Evolutionary conservation across 257 asterid genomes (phyloP), one percentile per base, ranked within the genome.

Genomic region (Solanum etuberosum): DNA sequence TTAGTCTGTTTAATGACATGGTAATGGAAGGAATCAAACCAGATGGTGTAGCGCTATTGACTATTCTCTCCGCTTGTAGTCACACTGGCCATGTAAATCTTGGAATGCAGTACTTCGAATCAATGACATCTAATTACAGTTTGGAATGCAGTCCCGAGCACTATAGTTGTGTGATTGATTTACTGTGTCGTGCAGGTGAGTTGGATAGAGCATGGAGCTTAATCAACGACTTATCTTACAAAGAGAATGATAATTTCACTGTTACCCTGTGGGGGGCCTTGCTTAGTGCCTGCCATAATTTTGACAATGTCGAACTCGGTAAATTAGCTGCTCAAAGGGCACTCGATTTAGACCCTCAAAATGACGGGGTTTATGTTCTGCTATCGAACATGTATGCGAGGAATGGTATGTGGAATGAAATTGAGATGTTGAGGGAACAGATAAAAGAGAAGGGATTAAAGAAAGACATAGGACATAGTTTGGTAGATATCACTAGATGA

Each of bases 151-250:
- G 92, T 74, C 96, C 92, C 5, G 98, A 96, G 92, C 99, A 96
- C 83, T 94, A 94, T 48, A 93, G 98, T 82, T 95, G 98, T 71
- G 85, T 96, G n/a, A 91, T 95, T 85, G 98, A 95, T 89, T 90
- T 94, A 90, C 96, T 96, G 67, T 94, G 97, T 83, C 92, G 98
- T 37, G 96, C 97, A 0, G 98, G 99, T 63, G 97, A 96, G 89
- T 88, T 94, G 86, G 96, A 91, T 70, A 91, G 91, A 89, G 99
- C 98, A 54, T 94, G 94, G 92, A 85, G 87, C 35, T 46, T 94
- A 43, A 84, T 96, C 5, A 74, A 61, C 57, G 92, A 90, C 90
- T 78, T 94, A 89, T 92, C 94, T 37, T 34, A 25, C 46, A 57
- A 35, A 74, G 94, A 37, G 23, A 90, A 81, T 9, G 86, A 40